Percentiles rank a stretch among this genome's conserved stretches.
These are phyloP conservation scores for Backusella macrospora DNA, from an alignment of 192 early-diverging fungal genomes.

Conservation along the genomic window DNA sequence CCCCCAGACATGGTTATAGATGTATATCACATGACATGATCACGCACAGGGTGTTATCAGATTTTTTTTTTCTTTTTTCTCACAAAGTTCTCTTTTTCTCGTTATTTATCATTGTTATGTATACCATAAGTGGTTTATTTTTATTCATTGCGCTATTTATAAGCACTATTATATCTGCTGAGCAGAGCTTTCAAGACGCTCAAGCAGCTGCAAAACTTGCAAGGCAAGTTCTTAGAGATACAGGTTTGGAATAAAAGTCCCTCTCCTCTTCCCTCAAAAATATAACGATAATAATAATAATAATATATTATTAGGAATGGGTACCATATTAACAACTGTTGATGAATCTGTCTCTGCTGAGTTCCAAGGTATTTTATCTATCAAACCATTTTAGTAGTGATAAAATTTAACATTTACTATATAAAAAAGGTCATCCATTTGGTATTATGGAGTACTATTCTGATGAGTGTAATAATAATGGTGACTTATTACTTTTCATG, in stretches of 20 bases:
- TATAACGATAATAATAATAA: not conserved
- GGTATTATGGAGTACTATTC: conserved; percentile 54
- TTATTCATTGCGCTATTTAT: not conserved
- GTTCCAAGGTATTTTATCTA: conserved; percentile 5
- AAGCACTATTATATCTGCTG: not conserved
- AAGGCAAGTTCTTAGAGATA: conserved; percentile 5
- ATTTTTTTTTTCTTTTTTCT: not conserved
- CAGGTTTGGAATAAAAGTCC: not conserved
- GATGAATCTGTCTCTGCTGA: not conserved
- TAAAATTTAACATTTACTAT: not conserved
- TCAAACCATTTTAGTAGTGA: not conserved
- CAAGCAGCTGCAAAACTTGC: conserved; percentile 6
- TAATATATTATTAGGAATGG: not conserved
- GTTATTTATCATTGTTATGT: not conserved
- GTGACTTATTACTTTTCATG: conserved; percentile 48
- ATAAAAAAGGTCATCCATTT: conserved; percentile 46
- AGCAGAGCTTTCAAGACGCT: not conserved
- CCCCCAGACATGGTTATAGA: no score
- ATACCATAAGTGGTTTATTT: not conserved
- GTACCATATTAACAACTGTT: not conserved
- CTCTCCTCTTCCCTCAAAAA: not conserved
- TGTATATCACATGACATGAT: not conserved
- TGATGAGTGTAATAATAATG: conserved; percentile 46
- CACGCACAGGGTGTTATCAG: conserved; percentile 10
- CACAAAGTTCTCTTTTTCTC: conserved; percentile 1